Percentiles rank a stretch among this genome's conserved stretches.
phyloP scores from a whole-genome alignment of 148 eudicot species.

The Drosera capensis region DNA sequence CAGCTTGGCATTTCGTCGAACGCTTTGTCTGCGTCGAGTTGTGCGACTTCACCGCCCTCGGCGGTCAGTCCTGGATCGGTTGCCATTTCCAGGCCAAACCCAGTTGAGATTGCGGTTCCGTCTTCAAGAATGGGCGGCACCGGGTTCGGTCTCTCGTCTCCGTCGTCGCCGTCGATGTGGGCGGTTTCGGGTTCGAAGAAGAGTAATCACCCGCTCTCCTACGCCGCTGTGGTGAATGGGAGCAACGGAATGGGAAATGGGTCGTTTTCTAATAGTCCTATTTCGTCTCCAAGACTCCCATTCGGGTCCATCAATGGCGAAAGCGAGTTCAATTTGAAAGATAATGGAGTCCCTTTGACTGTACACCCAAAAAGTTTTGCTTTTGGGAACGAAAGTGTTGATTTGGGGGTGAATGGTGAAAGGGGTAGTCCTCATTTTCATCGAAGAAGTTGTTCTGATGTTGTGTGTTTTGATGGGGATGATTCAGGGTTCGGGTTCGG shows the following conservation, averaged over 20 bases:
- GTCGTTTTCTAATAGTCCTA: conserved; percentile 15
- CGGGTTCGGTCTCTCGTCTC: conserved; percentile 36
- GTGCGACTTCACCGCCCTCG: conserved; percentile 8
- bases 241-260: conserved; percentile 6
- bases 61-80: conserved; percentile 13
- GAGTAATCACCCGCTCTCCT: conserved; percentile 20
- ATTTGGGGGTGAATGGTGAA: conserved; percentile 17
- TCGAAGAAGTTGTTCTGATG: conserved; percentile 58
- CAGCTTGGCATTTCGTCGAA: conserved; percentile 30
- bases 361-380: conserved; percentile 14
- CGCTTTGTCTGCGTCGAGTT: conserved; percentile 20
- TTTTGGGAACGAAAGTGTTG: conserved; percentile 16
- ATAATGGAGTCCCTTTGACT: conserved; percentile 17
- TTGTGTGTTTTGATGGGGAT: conserved; percentile 34
- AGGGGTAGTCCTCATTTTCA: conserved; percentile 15
- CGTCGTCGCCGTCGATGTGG: conserved; percentile 47
- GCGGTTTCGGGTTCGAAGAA: conserved; percentile 20
- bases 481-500: conserved; percentile 37
- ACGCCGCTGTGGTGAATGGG: conserved; percentile 48
- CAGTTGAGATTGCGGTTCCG: conserved; percentile 24
- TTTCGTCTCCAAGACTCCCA: conserved; percentile 15
- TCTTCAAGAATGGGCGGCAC: conserved; percentile 33
- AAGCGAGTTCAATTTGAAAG: too few relatives aligned
- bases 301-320: conserved; percentile 1
- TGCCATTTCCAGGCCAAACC: conserved; percentile 35